phyloP scores from a whole-genome alignment of 441 rosid species.

The Sinapis alba region DNA sequence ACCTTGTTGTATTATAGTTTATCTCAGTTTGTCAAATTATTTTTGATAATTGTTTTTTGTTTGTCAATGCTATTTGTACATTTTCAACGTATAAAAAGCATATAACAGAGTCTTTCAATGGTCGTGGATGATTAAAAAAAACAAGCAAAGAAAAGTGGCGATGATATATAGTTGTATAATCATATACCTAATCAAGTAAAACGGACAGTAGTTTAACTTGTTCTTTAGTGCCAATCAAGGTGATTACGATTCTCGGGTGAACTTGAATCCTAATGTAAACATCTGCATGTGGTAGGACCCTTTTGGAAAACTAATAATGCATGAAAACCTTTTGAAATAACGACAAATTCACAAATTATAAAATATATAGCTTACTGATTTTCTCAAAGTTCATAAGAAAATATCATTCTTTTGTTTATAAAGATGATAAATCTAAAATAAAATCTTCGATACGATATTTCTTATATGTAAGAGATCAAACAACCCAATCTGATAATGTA shows the following conservation, averaged over 20 bases:
- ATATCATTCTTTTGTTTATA: constrained; percentile 11
- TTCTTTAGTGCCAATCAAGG: constrained; percentile 13
- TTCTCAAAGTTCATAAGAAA: background rate
- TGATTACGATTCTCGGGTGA: constrained; percentile 29
- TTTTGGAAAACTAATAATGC: constrained; percentile 25
- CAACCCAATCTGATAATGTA: constrained; percentile 26
- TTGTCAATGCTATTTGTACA: background rate
- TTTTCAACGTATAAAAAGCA: background rate
- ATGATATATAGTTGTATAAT: constrained; percentile 3
- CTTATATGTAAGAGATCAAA: constrained; percentile 11
- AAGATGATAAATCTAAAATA: constrained; percentile 1
- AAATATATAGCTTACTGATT: background rate
- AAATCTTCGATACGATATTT: constrained; percentile 9
- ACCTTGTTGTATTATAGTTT: constrained; percentile 26
- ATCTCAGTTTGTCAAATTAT: constrained; percentile 13
- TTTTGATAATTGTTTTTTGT: background rate
- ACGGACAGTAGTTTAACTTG: constrained; percentile 6
- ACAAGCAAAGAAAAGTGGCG: background rate
- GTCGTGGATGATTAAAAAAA: background rate
- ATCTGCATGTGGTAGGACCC: constrained; percentile 38
- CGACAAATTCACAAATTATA: constrained; percentile 1
- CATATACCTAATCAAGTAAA: constrained; percentile 13
- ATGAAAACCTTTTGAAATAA: constrained; percentile 6
- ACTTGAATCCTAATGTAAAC: constrained; percentile 15
- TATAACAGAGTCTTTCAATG: background rate